These are phyloP conservation scores for Lachnellula occidentalis DNA, from an alignment of 2,329 filamentous ascomycete species.

Conservation along the genomic window DNA sequence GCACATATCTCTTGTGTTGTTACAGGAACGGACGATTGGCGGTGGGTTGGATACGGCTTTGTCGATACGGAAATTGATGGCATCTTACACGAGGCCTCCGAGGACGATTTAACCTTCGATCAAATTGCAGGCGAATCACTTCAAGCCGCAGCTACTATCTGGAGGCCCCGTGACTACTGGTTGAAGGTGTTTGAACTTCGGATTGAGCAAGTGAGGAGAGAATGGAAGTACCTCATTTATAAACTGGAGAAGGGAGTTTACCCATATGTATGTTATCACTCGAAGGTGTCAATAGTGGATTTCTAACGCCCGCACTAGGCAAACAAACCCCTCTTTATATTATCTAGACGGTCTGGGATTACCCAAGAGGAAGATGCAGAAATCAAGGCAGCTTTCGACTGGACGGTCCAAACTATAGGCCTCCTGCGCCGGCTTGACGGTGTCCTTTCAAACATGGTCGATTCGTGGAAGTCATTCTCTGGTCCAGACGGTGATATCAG, in stretches of 20 bases:
- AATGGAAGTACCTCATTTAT: constrained; percentile 5
- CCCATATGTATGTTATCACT: constrained; percentile 4
- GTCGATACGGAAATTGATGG: constrained; percentile 4
- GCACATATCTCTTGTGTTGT: constrained; percentile 6
- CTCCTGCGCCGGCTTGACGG: neutral
- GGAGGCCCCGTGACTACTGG: constrained; percentile 7
- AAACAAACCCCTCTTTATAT: neutral
- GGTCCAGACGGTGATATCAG: neutral
- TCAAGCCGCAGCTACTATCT: neutral
- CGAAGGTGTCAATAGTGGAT: no score
- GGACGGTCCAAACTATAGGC: neutral
- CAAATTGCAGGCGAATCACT: constrained; percentile 2
- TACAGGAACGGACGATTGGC: constrained; percentile 4
- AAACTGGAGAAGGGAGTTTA: neutral
- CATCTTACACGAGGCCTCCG: neutral
- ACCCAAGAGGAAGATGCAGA: constrained; percentile 1
- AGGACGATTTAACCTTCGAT: neutral
- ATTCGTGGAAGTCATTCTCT: constrained; percentile 3
- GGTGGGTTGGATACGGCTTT: constrained; percentile 6
- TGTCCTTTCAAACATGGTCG: constrained; percentile 1
- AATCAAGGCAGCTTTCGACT: constrained; percentile 6
- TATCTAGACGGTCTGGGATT: constrained; percentile 2
- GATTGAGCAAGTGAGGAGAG: neutral
- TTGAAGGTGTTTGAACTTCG: constrained; percentile 8
- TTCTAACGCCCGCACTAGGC: neutral